Base-by-base conservation (phyloP, 2,329 filamentous ascomycete species). In the Verticillium dahliae region DNA sequence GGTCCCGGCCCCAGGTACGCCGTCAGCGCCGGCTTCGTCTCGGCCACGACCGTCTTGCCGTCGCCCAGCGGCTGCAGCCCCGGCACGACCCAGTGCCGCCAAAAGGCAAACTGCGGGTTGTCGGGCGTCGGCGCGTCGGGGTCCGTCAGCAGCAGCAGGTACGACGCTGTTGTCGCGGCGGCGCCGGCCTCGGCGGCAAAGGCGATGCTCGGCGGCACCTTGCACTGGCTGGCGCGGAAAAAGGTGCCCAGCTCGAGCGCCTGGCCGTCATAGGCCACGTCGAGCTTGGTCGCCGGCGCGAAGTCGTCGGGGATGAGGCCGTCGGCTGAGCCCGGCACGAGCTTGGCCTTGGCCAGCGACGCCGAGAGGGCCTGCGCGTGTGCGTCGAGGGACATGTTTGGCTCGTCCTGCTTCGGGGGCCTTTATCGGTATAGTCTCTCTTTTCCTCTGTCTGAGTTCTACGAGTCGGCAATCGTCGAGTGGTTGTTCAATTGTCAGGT, bases 51-150 rank as follows among this genome's bases (percentile, higher is more conserved):
- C 1, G 61, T 67, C 11, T 65, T 65, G 1, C 65, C 66, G 1
- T 61, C 65, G 33, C 65, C 61, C 54, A 69, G 45, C 1, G 77
- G 73, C 61, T 72, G 72, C 58, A 80, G 56, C 0, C 78, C 77
- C 4, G 74, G 69, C 0, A 83, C 68, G 33, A 85, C 74, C 79
- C 80, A 84, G 66, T 85, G 82, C 22, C 81, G 73, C 81, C 81
- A 84, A 66, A 80, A 83, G 0, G 80, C 78, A 66, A 81, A 84
- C 66, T 80, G 83, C 6, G 80, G 81, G 58, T 84, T 79, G 39
- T 81, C 79, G 0, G 82, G 82, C 0, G 81, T 84, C 0, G 82
- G 82, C 22, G 81, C 82, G 62, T 84, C 82, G 0, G 81, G 81
- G 61, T 84, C 82, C 27, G 83, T 73, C 50, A 85, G 73, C 64